A percentile compares a stretch with the other conserved stretches of the same genome.
phyloP scores from a whole-genome alignment of 1,284 basidiomycete genomes.

The Sporisorium reilianum region DNA sequence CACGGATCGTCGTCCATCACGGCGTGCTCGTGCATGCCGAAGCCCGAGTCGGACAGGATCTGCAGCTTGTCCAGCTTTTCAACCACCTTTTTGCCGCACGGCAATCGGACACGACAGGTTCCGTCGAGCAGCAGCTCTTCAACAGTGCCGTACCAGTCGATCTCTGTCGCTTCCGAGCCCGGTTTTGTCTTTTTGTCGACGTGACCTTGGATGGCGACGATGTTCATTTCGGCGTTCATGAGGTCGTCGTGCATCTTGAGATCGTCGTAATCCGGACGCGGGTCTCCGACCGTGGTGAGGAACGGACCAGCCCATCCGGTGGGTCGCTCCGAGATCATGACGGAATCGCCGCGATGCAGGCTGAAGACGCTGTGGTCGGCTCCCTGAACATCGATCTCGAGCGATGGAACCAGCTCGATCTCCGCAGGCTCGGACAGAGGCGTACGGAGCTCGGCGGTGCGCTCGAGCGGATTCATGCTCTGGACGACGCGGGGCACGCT shows the following conservation, averaged over 20 bases:
- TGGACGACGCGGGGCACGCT: conserved; percentile 79
- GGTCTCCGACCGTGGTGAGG: conserved; percentile 46
- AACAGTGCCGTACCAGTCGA: conserved; percentile 72
- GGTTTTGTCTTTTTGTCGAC: conserved; percentile 10
- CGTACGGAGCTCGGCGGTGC: conserved; percentile 61
- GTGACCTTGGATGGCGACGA: conserved; percentile 6
- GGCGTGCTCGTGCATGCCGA: conserved; percentile 48
- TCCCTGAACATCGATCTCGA: conserved; percentile 89
- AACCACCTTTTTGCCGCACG: conserved; percentile 60
- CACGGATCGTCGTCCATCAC: conserved; percentile 30
- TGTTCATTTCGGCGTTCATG: conserved; percentile 30
- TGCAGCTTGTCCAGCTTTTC: conserved; percentile 53
- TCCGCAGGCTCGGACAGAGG: conserved; percentile 56
- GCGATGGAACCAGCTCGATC: conserved; percentile 80
- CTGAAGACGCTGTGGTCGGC: conserved; percentile 73
- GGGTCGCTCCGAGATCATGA: conserved; percentile 77
- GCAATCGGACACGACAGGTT: conserved; percentile 66
- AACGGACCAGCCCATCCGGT: conserved; percentile 73
- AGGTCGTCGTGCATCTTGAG: conserved; percentile 34
- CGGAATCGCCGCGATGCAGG: conserved; percentile 83
- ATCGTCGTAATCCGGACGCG: conserved; percentile 37
- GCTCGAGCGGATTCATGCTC: conserved; percentile 63
- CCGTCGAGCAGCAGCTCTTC: conserved; percentile 70
- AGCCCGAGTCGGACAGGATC: conserved; percentile 45
- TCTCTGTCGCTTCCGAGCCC: conserved; percentile 37